These are phyloP conservation scores for Trichoderma afroharzianum DNA, from an alignment of 2,329 filamentous ascomycete species.

Conservation along the genomic window DNA sequence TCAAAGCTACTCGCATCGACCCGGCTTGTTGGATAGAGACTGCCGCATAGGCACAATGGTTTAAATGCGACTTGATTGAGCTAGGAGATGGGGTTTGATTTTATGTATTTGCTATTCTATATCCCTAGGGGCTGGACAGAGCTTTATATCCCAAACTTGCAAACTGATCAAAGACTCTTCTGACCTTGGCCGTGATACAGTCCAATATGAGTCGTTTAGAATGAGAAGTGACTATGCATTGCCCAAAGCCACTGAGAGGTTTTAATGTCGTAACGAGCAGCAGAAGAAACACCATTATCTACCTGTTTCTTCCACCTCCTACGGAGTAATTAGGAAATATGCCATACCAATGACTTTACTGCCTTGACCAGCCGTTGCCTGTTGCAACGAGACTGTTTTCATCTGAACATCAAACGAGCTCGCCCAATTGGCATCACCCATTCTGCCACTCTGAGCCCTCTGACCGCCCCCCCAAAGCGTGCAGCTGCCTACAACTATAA, in stretches of 20 bases:
- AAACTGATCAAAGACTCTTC: not conserved
- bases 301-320: no score
- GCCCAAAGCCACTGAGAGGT: no score
- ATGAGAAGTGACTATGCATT: not conserved
- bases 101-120: not conserved
- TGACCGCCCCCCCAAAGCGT: not conserved
- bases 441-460: slow-evolving; percentile 20
- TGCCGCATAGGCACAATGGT: slow-evolving; percentile 16
- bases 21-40: slow-evolving; percentile 13
- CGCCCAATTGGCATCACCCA: not conserved
- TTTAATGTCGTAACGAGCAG: no score
- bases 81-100: not conserved
- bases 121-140: not conserved
- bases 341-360: not conserved
- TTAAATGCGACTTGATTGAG: not conserved
- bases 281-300: no score
- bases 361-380: not conserved
- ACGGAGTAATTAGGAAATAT: no score
- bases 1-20: not conserved
- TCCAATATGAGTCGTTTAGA: not conserved
- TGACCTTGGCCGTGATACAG: not conserved
- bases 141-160: slow-evolving; percentile 4
- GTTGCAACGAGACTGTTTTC: not conserved
- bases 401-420: not conserved
- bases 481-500: slow-evolving; percentile 21